Conservation (phyloP, 176 grass and related monocot genomes). For the Tillandsia fasciculata region DNA sequence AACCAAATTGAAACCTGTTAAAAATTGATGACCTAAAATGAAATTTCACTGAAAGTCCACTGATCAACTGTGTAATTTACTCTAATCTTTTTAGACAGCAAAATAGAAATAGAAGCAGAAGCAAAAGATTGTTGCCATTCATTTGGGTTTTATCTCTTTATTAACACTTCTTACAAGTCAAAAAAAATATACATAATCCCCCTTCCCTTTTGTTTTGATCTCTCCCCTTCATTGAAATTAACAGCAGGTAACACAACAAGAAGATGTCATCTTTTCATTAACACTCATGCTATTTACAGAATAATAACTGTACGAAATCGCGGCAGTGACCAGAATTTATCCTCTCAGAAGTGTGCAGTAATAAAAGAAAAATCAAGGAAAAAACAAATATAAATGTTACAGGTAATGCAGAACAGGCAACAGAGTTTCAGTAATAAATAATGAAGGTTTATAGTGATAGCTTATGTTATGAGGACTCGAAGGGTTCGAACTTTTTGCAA, state of each 20-base stretch:
- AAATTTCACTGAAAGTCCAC: too few relatives aligned
- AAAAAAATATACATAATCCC: too few relatives aligned
- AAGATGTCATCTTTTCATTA: background rate
- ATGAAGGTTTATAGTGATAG: background rate
- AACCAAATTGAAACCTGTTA: too few relatives aligned
- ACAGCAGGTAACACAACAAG: background rate
- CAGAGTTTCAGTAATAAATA: background rate
- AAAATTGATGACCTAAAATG: too few relatives aligned
- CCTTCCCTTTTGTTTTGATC: too few relatives aligned
- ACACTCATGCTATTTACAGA: background rate
- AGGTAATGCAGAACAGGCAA: background rate
- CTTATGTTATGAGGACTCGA: background rate
- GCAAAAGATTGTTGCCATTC: too few relatives aligned
- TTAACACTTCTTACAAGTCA: too few relatives aligned
- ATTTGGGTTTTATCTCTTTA: too few relatives aligned
- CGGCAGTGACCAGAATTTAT: background rate
- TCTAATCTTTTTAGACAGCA: too few relatives aligned
- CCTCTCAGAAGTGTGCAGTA: background rate
- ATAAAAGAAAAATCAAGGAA: background rate
- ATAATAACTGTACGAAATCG: background rate
- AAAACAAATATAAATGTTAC: background rate
- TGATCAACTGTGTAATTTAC: too few relatives aligned
- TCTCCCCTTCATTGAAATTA: background rate
- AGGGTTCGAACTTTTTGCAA: background rate
- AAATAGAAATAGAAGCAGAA: too few relatives aligned